A percentile compares a stretch with the other conserved stretches of the same genome.
Conservation (phyloP, 176 grass and related monocot species). For the Hordeum vulgare region DNA sequence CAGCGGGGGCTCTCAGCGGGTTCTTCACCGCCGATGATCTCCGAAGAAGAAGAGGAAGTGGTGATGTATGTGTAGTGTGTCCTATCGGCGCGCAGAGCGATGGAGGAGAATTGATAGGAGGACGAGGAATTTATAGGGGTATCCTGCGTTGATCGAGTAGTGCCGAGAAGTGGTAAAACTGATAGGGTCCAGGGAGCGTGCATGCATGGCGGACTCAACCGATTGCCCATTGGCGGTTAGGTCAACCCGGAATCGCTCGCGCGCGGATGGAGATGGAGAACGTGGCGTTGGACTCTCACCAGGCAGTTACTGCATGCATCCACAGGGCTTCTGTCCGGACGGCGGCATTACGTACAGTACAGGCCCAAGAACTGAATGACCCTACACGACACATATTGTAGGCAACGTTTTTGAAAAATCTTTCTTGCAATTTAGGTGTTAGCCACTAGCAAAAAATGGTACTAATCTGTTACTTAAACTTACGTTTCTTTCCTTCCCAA, state of each 20-base stretch:
- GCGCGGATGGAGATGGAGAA: conserved; percentile 12
- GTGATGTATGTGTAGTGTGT: not conserved
- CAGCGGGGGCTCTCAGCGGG: not conserved
- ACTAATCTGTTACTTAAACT: too few relatives aligned
- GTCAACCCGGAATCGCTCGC: not conserved
- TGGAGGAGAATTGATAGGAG: not conserved
- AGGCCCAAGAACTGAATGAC: not conserved
- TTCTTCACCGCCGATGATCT: not conserved
- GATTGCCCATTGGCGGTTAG: conserved; percentile 5
- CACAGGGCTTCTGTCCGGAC: not conserved
- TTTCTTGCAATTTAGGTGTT: too few relatives aligned
- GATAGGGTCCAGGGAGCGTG: not conserved
- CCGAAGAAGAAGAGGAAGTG: not conserved
- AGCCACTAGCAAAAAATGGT: too few relatives aligned
- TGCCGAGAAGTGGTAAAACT: not conserved
- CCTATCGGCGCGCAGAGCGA: not conserved
- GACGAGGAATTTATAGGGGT: not conserved
- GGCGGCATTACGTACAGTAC: not conserved
- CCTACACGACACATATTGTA: too few relatives aligned
- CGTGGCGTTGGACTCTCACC: conserved; percentile 19
- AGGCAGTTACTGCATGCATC: not conserved
- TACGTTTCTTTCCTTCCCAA: too few relatives aligned
- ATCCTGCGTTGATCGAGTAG: not conserved
- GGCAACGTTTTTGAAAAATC: too few relatives aligned
- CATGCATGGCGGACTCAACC: not conserved